A percentile compares a stretch with the other conserved stretches of the same genome.
These are phyloP conservation scores for Aspergillus hiratsukae DNA, from an alignment of 2,329 filamentous ascomycete species.

Conservation along the genomic window DNA sequence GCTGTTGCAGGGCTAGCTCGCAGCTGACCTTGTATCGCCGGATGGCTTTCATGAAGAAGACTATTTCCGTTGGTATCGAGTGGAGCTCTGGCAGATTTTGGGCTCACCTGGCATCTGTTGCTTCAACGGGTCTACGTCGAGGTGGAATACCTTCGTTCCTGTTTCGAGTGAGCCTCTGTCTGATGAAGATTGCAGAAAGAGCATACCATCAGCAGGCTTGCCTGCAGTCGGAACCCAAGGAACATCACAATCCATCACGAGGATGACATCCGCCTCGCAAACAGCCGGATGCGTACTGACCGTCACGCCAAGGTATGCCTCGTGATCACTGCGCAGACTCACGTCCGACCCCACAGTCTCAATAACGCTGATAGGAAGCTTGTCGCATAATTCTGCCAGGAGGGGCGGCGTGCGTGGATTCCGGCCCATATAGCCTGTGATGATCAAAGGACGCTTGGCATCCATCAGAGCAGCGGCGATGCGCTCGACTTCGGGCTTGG, in stretches of 20 bases:
- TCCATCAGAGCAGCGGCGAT: constrained; percentile 39
- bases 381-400: constrained; percentile 43
- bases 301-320: constrained; percentile 61
- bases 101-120: constrained; percentile 31
- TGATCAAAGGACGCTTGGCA: constrained; percentile 44
- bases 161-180: background rate
- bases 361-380: constrained; percentile 44
- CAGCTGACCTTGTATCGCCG: constrained; percentile 40
- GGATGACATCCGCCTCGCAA: constrained; percentile 70
- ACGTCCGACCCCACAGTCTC: constrained; percentile 48
- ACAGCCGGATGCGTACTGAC: constrained; percentile 71
- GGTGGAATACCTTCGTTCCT: constrained; percentile 55
- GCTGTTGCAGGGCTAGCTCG: constrained; percentile 47
- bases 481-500: constrained; percentile 26
- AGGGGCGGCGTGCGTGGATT: constrained; percentile 38
- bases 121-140: constrained; percentile 60
- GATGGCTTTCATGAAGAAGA: constrained; percentile 45
- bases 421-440: constrained; percentile 48
- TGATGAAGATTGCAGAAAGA: background rate
- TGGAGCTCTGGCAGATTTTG: too few species aligned
- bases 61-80: background rate
- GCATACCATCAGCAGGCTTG: constrained; percentile 43
- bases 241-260: constrained; percentile 82
- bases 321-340: constrained; percentile 40
- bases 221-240: constrained; percentile 80